Evolutionary conservation across 257 asterid genomes (phyloP).

Genomic region (Salvia hispanica): DNA sequence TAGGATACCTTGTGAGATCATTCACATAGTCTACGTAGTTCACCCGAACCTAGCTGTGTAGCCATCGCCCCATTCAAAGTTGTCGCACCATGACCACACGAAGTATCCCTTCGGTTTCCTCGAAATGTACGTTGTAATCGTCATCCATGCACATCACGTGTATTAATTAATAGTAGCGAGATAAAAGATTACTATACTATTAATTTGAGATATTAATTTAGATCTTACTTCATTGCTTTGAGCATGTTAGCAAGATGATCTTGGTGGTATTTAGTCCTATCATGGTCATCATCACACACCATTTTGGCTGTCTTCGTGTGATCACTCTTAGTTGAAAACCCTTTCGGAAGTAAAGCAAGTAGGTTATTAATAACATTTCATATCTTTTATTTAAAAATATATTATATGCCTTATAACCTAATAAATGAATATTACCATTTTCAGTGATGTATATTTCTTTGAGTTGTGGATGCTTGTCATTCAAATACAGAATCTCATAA

Average conservation of each 20-base stretch:
- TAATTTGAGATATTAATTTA: too few relatives aligned
- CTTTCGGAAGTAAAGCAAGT: too few relatives aligned
- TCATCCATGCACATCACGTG: too few relatives aligned
- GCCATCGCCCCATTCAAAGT: constrained; percentile 45
- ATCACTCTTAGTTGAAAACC: background rate
- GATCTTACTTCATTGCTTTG: constrained; percentile 28
- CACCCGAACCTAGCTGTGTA: constrained; percentile 43
- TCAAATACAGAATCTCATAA: background rate
- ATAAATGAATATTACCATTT: constrained; percentile 18
- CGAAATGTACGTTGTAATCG: too few relatives aligned
- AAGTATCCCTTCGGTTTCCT: constrained; percentile 32
- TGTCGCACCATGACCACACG: constrained; percentile 46
- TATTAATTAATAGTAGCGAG: too few relatives aligned
- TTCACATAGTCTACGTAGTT: constrained; percentile 36
- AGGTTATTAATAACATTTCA: too few relatives aligned
- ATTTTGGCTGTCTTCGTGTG: constrained; percentile 8
- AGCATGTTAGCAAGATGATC: constrained; percentile 32
- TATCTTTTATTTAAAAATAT: too few relatives aligned
- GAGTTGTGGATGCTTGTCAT: background rate
- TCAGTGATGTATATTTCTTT: constrained; percentile 28
- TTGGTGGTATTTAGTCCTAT: constrained; percentile 22
- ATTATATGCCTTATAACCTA: too few relatives aligned
- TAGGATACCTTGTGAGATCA: constrained; percentile 26
- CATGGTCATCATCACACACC: constrained; percentile 14
- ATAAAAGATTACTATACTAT: too few relatives aligned